phyloP scores from a whole-genome alignment of 2,329 filamentous ascomycete genomes.

The Ophiostoma piceae region DNA sequence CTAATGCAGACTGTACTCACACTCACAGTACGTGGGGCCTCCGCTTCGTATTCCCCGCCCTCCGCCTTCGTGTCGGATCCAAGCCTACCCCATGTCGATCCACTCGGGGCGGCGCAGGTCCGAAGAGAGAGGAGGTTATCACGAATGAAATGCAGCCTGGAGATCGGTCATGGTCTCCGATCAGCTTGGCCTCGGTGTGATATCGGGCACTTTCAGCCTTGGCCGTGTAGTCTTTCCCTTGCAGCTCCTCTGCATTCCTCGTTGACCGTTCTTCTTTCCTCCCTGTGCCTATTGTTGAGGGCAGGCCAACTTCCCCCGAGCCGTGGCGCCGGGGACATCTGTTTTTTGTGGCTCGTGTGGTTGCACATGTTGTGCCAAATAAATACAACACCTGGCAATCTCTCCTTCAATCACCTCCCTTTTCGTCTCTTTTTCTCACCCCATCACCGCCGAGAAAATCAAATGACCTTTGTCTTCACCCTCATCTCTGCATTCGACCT shows the following conservation, averaged over 20 bases:
- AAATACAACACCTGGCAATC: neutral
- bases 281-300: constrained; percentile 18
- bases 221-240: neutral
- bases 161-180: constrained; percentile 15
- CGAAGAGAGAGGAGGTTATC: neutral
- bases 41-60: constrained; percentile 8
- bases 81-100: constrained; percentile 1
- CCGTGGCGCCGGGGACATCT: neutral
- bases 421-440: neutral
- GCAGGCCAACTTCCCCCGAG: constrained; percentile 9
- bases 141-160: neutral
- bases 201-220: constrained; percentile 4
- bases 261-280: neutral
- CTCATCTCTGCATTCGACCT: neutral
- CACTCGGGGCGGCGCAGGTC: neutral
- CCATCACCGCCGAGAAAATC: neutral
- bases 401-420: neutral
- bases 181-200: neutral
- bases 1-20: neutral
- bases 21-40: neutral
- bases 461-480: neutral
- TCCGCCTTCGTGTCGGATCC: neutral
- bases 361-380: neutral
- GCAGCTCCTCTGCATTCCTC: neutral
- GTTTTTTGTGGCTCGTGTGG: neutral